These are phyloP conservation scores for Leccinum sublutescens DNA, from an alignment of 768 basidiomycete species.

Conservation along the genomic window DNA sequence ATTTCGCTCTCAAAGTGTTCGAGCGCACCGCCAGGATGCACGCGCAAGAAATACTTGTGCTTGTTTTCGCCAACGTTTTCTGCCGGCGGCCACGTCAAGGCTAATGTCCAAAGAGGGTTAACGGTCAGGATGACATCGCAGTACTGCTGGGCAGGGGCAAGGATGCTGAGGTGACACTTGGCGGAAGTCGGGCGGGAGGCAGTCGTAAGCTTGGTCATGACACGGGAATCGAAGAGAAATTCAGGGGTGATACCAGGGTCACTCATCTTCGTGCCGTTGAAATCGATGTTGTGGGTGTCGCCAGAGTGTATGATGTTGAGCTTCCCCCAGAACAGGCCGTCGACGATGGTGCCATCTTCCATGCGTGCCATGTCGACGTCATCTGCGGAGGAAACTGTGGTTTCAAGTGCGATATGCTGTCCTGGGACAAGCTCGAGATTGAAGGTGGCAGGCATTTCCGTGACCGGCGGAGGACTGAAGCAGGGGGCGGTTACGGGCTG, in stretches of 20 bases:
- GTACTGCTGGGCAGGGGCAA: slow-evolving; percentile 72
- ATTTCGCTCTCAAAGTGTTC: slow-evolving; percentile 86
- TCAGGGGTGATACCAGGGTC: slow-evolving; percentile 65
- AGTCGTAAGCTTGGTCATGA: slow-evolving; percentile 72
- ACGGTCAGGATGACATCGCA: slow-evolving; percentile 76
- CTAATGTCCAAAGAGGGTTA: slow-evolving; percentile 72
- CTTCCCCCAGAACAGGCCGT: slow-evolving; percentile 87
- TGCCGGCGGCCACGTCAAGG: slow-evolving; percentile 75
- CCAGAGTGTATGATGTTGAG: slow-evolving; percentile 78
- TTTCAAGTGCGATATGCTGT: slow-evolving; percentile 77
- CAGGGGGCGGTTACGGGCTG: slow-evolving; percentile 2
- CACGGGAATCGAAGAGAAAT: slow-evolving; percentile 71
- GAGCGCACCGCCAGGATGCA: slow-evolving; percentile 80
- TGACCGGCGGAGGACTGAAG: slow-evolving; percentile 61
- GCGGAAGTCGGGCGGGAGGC: slow-evolving; percentile 74
- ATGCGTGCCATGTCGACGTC: slow-evolving; percentile 90
- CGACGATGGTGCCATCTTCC: slow-evolving; percentile 86
- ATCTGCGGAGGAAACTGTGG: slow-evolving; percentile 70
- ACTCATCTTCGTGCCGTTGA: slow-evolving; percentile 72
- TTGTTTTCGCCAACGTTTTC: slow-evolving; percentile 66
- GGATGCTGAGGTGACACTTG: slow-evolving; percentile 71
- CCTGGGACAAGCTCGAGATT: slow-evolving; percentile 78
- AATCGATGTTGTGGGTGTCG: slow-evolving; percentile 78
- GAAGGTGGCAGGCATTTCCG: slow-evolving; percentile 86
- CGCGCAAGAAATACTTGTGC: slow-evolving; percentile 79